phyloP scores from a whole-genome alignment of 192 early-diverging fungal species.

The Thamnidium elegans region DNA sequence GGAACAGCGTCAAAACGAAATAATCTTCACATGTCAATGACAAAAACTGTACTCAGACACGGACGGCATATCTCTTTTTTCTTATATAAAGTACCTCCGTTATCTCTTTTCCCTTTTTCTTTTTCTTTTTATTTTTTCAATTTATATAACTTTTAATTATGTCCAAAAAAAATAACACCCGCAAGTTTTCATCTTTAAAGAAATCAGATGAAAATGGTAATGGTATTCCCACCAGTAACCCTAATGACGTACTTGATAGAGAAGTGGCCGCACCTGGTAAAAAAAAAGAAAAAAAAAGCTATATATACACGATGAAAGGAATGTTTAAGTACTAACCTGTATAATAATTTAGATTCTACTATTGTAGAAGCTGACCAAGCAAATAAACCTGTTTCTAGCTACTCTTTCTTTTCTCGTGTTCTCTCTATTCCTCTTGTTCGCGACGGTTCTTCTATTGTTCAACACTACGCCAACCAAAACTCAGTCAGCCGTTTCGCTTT shows the following conservation, averaged over 20 bases:
- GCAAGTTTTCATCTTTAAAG: no score
- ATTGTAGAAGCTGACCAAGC: slow-evolving; percentile 12
- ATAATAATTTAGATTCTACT: slow-evolving; percentile 1
- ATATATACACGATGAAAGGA: background rate
- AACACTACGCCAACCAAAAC: slow-evolving; percentile 29
- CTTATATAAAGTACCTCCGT: no score
- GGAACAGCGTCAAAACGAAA: no score
- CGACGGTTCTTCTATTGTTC: slow-evolving; percentile 20
- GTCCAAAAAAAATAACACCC: no score
- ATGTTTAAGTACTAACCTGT: background rate
- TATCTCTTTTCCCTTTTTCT: no score
- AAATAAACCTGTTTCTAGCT: slow-evolving; percentile 3
- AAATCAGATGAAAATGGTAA: background rate
- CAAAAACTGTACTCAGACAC: no score
- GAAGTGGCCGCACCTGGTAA: background rate
- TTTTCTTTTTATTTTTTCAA: no score
- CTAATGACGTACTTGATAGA: background rate
- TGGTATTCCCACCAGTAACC: slow-evolving; percentile 1
- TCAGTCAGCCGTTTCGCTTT: slow-evolving; percentile 31
- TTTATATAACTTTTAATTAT: no score
- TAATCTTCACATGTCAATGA: no score
- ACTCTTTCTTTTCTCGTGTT: slow-evolving; percentile 29
- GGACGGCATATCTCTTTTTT: no score
- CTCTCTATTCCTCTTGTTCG: slow-evolving; percentile 33
- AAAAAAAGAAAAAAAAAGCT: no score